phyloP scores from a whole-genome alignment of 805 yeast genomes.

The Yamadazyma endophytica region DNA sequence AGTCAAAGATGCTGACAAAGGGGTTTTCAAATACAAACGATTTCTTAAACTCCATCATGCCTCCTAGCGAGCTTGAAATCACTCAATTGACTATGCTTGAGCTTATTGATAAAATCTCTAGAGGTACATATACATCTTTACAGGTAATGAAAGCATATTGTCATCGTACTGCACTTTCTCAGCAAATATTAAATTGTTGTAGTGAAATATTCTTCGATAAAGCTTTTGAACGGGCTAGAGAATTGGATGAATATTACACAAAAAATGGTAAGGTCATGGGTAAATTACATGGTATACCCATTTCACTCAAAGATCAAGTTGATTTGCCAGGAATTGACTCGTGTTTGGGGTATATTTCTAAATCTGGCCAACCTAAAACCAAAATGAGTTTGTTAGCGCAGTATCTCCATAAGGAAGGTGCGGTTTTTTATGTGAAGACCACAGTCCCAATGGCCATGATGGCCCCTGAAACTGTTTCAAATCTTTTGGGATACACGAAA shows the following conservation, averaged over 20 bases:
- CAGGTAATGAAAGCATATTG: conserved; percentile 53
- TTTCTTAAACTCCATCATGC: conserved; percentile 6
- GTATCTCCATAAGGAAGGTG: conserved; percentile 13
- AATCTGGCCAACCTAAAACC: conserved; percentile 9
- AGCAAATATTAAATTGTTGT: conserved; percentile 45
- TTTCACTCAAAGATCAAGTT: conserved; percentile 21
- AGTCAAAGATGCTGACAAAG: conserved; percentile 1
- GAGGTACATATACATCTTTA: conserved; percentile 22
- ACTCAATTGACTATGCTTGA: conserved; percentile 6
- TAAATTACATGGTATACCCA: conserved; percentile 18
- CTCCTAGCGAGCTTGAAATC: conserved; percentile 7
- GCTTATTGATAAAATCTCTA: conserved; percentile 1
- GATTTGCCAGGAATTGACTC: conserved; percentile 16
- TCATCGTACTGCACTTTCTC: conserved; percentile 56
- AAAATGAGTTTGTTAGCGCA: conserved; percentile 5
- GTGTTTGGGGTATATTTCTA: conserved; percentile 16
- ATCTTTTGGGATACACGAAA: conserved; percentile 16
- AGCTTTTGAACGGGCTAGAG: conserved; percentile 14
- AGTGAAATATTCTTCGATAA: conserved; percentile 31
- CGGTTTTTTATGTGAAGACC: conserved; percentile 17
- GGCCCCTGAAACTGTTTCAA: conserved; percentile 19
- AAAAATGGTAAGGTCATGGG: conserved; percentile 7
- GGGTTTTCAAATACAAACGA: conserved; percentile 6
- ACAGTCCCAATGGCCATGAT: conserved; percentile 20
- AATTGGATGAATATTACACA: conserved; percentile 13